Conservation (phyloP, 2,329 filamentous ascomycete species). For the Amesomyces nigricolor region DNA sequence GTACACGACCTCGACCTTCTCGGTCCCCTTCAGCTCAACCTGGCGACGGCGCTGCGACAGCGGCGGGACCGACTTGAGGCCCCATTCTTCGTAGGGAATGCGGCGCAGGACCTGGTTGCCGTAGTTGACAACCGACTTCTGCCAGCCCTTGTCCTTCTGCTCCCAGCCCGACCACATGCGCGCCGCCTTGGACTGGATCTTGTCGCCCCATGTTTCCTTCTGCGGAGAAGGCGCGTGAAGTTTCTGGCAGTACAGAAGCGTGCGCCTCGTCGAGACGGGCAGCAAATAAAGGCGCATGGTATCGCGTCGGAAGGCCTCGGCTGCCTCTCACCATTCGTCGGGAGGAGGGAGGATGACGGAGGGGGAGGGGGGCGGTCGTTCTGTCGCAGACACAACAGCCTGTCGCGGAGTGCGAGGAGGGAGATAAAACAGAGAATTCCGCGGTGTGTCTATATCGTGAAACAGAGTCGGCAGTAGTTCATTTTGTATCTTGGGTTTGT, state of each 20-base stretch:
- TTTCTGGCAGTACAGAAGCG: conserved; percentile 86
- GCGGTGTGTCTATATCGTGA: conserved; percentile 8
- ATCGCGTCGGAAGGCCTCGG: conserved; percentile 1
- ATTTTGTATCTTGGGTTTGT: conserved; percentile 15
- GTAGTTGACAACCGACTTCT: conserved; percentile 77
- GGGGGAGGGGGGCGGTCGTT: no score
- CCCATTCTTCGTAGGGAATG: conserved; percentile 97
- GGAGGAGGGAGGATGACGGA: neutral
- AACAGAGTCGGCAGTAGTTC: conserved; percentile 9
- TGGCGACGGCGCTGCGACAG: conserved; percentile 61
- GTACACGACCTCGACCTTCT: conserved; percentile 69
- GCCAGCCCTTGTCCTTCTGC: conserved; percentile 76
- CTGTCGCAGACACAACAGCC: neutral
- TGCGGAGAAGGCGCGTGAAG: conserved; percentile 51
- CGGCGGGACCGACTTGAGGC: conserved; percentile 86
- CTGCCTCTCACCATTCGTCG: neutral
- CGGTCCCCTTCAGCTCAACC: conserved; percentile 56
- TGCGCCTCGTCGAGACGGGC: conserved; percentile 84
- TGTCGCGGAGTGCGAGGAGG: neutral
- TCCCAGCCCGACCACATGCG: conserved; percentile 84
- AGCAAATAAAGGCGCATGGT: conserved; percentile 88
- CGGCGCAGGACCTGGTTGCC: conserved; percentile 80
- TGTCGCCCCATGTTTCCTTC: conserved; percentile 58
- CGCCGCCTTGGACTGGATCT: conserved; percentile 63
- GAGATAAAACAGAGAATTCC: conserved; percentile 9